These are phyloP conservation scores for Parastagonospora avenae DNA, from an alignment of 2,329 filamentous ascomycete species.

Conservation along the genomic window DNA sequence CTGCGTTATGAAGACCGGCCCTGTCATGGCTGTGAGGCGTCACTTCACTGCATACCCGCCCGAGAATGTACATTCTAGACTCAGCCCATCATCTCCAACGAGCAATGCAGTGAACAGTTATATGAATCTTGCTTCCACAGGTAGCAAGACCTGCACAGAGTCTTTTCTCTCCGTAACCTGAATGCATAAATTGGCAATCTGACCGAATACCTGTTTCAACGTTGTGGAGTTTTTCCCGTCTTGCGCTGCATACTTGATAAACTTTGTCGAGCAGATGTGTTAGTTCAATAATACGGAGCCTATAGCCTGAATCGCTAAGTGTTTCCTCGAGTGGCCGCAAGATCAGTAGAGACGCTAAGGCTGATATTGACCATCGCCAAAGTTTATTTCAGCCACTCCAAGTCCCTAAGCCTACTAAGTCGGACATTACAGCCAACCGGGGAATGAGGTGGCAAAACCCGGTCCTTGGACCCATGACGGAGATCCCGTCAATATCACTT, in stretches of 20 bases:
- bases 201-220: too few species aligned
- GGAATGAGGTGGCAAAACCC: background rate
- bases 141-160: too few species aligned
- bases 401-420: background rate
- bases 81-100: too few species aligned
- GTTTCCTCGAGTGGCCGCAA: background rate
- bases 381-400: slow-evolving; percentile 1
- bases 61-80: background rate
- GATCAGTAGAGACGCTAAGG: background rate
- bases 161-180: too few species aligned
- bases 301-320: background rate
- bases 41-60: background rate
- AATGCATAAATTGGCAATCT: too few species aligned
- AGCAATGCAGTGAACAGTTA: too few species aligned
- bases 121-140: too few species aligned
- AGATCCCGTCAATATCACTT: background rate
- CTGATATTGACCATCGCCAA: background rate
- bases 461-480: background rate
- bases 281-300: too few species aligned
- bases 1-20: background rate
- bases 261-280: too few species aligned
- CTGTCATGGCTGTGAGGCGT: slow-evolving; percentile 5
- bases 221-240: too few species aligned
- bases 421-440: background rate
- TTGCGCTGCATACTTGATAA: too few species aligned